These are phyloP conservation scores for Helicocarpus griseus DNA, from an alignment of 2,329 filamentous ascomycete genomes.

Conservation along the genomic window DNA sequence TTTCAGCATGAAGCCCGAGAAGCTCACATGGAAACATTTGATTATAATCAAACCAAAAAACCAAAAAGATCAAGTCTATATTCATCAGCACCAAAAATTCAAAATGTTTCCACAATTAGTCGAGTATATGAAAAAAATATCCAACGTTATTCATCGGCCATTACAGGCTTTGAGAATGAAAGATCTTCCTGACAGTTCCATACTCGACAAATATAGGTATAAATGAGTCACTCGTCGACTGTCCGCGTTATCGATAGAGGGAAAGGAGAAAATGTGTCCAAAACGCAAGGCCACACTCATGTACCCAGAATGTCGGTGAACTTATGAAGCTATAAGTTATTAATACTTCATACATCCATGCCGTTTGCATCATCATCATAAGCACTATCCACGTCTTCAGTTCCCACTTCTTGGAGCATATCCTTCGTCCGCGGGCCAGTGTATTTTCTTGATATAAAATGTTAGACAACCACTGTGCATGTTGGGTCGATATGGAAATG, in stretches of 20 bases:
- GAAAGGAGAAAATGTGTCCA: not conserved
- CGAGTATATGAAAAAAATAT: too few species aligned
- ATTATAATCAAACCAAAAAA: not conserved
- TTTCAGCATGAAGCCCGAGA: too few species aligned
- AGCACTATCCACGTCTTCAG: slow-evolving; percentile 19
- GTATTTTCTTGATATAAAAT: slow-evolving; percentile 39
- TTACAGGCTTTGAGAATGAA: too few species aligned
- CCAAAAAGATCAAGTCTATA: not conserved
- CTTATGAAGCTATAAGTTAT: not conserved
- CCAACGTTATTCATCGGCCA: too few species aligned
- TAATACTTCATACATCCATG: slow-evolving; percentile 6
- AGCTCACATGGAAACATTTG: too few species aligned
- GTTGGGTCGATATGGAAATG: not conserved
- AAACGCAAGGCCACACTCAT: not conserved
- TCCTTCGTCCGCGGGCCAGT: slow-evolving; percentile 51
- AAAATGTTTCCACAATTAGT: not conserved
- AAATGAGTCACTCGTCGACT: too few species aligned
- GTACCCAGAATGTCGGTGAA: not conserved
- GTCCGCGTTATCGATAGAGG: too few species aligned
- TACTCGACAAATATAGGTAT: too few species aligned
- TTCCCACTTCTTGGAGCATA: slow-evolving; percentile 28
- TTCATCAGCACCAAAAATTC: not conserved
- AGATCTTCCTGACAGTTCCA: too few species aligned
- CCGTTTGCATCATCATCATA: slow-evolving; percentile 3
- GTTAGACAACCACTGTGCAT: not conserved